Evolutionary conservation across 2,329 filamentous ascomycete genomes (phyloP).

Genomic region (Nigrograna mackinnonii): DNA sequence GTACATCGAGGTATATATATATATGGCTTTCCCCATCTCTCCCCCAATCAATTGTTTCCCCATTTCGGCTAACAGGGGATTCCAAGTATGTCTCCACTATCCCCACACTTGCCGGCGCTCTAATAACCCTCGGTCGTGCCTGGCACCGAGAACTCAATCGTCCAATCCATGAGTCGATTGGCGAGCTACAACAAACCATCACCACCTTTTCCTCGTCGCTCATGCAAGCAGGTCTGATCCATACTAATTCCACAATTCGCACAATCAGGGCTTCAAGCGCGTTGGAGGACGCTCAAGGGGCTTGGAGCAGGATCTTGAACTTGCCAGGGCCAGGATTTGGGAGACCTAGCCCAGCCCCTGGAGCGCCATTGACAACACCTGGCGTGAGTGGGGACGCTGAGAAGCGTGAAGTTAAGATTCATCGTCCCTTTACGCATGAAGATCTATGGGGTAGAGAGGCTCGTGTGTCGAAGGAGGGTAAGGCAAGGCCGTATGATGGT

Average conservation of each 20-base stretch:
- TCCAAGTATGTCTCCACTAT: constrained; percentile 31
- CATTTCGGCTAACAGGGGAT: constrained; percentile 14
- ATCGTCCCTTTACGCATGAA: too few species aligned
- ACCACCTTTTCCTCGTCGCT: constrained; percentile 32
- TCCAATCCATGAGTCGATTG: constrained; percentile 35
- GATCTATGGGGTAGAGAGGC: neutral
- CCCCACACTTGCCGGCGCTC: constrained; percentile 23
- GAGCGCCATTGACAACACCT: too few species aligned
- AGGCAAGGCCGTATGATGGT: neutral
- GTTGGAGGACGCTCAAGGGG: constrained; percentile 32
- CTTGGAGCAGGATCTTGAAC: constrained; percentile 37
- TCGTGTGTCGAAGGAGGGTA: neutral
- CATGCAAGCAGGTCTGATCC: constrained; percentile 26
- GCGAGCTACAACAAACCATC: constrained; percentile 30
- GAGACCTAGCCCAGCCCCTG: too few species aligned
- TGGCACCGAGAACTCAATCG: constrained; percentile 43
- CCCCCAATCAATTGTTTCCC: too few species aligned
- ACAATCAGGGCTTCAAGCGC: constrained; percentile 38
- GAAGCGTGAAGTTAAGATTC: too few species aligned
- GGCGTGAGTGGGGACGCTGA: constrained; percentile 27
- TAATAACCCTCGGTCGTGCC: constrained; percentile 33
- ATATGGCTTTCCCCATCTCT: constrained; percentile 9
- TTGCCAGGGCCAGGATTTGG: too few species aligned
- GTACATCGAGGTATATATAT: constrained; percentile 8
- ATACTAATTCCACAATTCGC: constrained; percentile 29